Percentiles rank a stretch among this genome's conserved stretches.
Conservation (phyloP, 1,139 yeast genomes). For the Candida sanyaensis region DNA sequence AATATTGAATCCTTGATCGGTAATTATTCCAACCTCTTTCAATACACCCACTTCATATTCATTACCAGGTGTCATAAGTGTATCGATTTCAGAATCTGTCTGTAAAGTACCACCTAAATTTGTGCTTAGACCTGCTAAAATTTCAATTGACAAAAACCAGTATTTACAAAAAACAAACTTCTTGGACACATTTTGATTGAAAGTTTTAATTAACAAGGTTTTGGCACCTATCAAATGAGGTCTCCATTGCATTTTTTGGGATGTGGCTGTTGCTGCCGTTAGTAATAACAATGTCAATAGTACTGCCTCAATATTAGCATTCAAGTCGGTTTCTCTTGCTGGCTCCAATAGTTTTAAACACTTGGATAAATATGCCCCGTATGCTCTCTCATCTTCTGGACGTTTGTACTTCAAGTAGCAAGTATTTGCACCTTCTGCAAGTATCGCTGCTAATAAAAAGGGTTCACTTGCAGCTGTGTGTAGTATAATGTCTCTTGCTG, state of each 20-base stretch:
- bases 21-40: conserved; percentile 29
- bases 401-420: conserved; percentile 31
- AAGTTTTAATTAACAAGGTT: conserved; percentile 52
- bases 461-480: conserved; percentile 56
- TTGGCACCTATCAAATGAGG: conserved; percentile 70
- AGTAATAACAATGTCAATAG: conserved; percentile 59
- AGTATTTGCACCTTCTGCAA: conserved; percentile 66
- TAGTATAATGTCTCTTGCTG: conserved; percentile 58
- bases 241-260: conserved; percentile 61
- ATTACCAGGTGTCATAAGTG: conserved; percentile 44
- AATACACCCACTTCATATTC: conserved; percentile 36
- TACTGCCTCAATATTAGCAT: conserved; percentile 58
- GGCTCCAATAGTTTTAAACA: conserved; percentile 53
- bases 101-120: conserved; percentile 63
- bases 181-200: conserved; percentile 23
- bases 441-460: conserved; percentile 58
- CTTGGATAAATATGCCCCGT: conserved; percentile 56
- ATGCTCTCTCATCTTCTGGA: conserved; percentile 45
- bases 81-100: conserved; percentile 47
- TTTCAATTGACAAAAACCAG: conserved; percentile 65
- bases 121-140: conserved; percentile 61
- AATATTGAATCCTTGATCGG: conserved; percentile 52
- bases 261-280: conserved; percentile 64
- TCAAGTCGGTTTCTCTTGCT: conserved; percentile 27
- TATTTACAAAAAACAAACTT: conserved; percentile 58